Percentiles rank a stretch among this genome's conserved stretches.
Conservation (phyloP, 2,329 filamentous ascomycete genomes). For the Hypoxylon sp. region DNA sequence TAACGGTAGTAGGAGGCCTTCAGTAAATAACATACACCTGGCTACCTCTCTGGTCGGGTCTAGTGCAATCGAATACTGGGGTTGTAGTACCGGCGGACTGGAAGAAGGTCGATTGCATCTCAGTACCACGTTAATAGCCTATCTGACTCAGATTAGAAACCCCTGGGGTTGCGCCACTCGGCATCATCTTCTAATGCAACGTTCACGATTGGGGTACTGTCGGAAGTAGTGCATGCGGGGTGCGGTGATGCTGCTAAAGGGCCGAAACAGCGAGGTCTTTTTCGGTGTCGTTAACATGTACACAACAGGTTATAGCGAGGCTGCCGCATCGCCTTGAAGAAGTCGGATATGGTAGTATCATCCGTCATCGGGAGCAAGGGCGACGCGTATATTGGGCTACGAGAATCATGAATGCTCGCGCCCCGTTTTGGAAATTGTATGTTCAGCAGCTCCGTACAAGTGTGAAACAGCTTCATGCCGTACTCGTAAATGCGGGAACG, state of each 20-base stretch:
- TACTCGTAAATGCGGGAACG: conserved; percentile 30
- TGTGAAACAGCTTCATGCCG: conserved; percentile 17
- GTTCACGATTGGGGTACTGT: conserved; percentile 11
- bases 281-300: conserved; percentile 7
- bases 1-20: conserved; percentile 3
- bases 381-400: not conserved
- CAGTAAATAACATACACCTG: not conserved
- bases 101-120: conserved; percentile 41
- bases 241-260: conserved; percentile 37
- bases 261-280: conserved; percentile 31
- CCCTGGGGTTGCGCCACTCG: conserved; percentile 11
- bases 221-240: conserved; percentile 35
- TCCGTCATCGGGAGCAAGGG: conserved; percentile 4
- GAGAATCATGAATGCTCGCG: conserved; percentile 5
- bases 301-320: conserved; percentile 22
- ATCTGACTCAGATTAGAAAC: conserved; percentile 44
- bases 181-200: conserved; percentile 23
- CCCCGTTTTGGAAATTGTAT: conserved; percentile 5
- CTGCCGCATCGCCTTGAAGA: not conserved
- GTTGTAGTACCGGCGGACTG: conserved; percentile 38
- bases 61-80: conserved; percentile 24
- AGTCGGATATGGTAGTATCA: not conserved
- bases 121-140: conserved; percentile 36
- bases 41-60: conserved; percentile 10
- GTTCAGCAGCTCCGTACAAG: not conserved